Evolutionary conservation across 768 basidiomycete species (phyloP).

Genomic region (Lactifluus volemus): DNA sequence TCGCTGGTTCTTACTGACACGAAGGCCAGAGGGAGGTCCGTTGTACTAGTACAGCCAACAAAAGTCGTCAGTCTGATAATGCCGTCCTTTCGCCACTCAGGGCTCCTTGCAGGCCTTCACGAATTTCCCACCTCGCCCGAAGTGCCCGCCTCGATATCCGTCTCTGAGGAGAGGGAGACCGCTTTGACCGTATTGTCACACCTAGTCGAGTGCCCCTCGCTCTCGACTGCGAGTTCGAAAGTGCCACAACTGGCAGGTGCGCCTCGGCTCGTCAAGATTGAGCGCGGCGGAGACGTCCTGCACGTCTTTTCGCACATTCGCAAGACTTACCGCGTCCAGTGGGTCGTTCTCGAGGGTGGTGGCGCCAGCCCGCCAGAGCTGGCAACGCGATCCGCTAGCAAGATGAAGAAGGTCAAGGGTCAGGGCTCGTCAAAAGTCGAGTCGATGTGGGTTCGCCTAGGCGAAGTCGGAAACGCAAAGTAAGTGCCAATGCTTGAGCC

Average conservation of each 20-base stretch:
- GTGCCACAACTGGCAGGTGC: background rate
- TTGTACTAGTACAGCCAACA: background rate
- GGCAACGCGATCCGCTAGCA: background rate
- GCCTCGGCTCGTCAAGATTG: conserved; percentile 36
- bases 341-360: conserved; percentile 60
- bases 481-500: background rate
- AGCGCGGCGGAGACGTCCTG: conserved; percentile 52
- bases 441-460: conserved; percentile 8
- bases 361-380: conserved; percentile 34
- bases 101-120: conserved; percentile 81
- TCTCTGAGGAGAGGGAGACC: conserved; percentile 27
- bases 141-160: conserved; percentile 37
- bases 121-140: conserved; percentile 72
- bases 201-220: conserved; percentile 29
- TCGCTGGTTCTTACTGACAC: conserved; percentile 66
- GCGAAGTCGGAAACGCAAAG: conserved; percentile 10
- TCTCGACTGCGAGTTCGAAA: conserved; percentile 1
- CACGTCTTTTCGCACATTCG: conserved; percentile 89
- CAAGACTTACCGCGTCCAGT: conserved; percentile 74
- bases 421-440: background rate
- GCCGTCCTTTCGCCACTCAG: conserved; percentile 31
- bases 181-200: conserved; percentile 32
- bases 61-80: background rate
- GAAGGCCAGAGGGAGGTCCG: conserved; percentile 74
- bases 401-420: too few species aligned